Evolutionary conservation across 257 asterid genomes (phyloP).

Genomic region (Solanum ossicruentum): DNA sequence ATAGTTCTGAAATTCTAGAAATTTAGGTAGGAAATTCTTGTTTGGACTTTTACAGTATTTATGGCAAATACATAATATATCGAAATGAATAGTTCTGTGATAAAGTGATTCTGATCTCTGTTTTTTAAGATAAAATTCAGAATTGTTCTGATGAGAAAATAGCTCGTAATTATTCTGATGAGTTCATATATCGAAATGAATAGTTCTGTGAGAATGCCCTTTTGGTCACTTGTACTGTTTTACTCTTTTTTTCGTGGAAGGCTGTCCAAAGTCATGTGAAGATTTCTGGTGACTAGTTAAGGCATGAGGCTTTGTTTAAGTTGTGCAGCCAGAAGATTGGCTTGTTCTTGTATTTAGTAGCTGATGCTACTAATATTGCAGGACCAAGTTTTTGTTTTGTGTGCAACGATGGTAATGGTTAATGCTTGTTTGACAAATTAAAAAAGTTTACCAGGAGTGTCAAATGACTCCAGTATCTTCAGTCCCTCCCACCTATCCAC

Average conservation of each 20-base stretch:
- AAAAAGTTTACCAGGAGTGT: neutral
- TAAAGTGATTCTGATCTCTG: neutral
- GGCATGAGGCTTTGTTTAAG: neutral
- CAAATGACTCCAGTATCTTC: neutral
- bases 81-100: too few species aligned
- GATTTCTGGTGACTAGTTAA: neutral
- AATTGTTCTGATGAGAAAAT: neutral
- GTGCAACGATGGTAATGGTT: neutral
- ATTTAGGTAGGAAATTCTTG: neutral
- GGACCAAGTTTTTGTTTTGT: neutral
- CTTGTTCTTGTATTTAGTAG: neutral
- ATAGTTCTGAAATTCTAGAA: neutral
- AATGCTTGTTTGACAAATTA: neutral
- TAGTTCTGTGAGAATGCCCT: neutral
- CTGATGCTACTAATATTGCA: neutral
- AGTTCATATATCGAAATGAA: neutral
- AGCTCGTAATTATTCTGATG: neutral
- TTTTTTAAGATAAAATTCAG: neutral
- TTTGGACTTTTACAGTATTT: neutral
- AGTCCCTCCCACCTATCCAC: neutral
- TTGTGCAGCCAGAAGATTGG: neutral
- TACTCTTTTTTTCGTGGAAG: neutral
- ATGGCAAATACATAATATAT: neutral
- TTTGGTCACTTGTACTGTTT: neutral
- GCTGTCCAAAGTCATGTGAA: neutral